phyloP scores from a whole-genome alignment of 2,329 filamentous ascomycete species.

The Helminthosporium solani region DNA sequence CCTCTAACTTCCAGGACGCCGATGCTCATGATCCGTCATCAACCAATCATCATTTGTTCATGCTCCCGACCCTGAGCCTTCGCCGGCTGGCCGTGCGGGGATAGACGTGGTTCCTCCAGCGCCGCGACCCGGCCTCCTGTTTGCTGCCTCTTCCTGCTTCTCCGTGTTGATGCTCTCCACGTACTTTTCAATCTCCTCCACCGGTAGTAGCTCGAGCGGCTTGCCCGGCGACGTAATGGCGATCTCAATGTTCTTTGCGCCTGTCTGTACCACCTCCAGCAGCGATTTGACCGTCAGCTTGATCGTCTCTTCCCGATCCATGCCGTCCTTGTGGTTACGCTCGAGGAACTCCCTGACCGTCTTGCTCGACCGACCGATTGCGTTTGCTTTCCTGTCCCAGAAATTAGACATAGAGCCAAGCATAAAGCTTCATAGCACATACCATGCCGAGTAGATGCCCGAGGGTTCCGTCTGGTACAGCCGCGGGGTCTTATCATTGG shows the following conservation, averaged over 20 bases:
- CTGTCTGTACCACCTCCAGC: slow-evolving; percentile 95
- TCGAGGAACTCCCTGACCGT: slow-evolving; percentile 98
- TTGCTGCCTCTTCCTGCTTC: slow-evolving; percentile 97
- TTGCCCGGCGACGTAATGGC: slow-evolving; percentile 96
- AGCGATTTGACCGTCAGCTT: slow-evolving; percentile 97
- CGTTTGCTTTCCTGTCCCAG: slow-evolving; percentile 89
- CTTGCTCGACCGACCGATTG: slow-evolving; percentile 97
- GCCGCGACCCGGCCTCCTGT: slow-evolving; percentile 72
- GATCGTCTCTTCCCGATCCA: slow-evolving; percentile 95
- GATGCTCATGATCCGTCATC: slow-evolving; percentile 25
- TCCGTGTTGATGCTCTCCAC: slow-evolving; percentile 99
- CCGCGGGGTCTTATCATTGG: slow-evolving; percentile 81
- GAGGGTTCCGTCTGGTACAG: slow-evolving; percentile 99
- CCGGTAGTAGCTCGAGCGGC: slow-evolving; percentile 85
- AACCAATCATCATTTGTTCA: slow-evolving; percentile 12
- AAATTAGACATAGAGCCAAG: slow-evolving; percentile 20
- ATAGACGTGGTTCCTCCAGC: slow-evolving; percentile 68
- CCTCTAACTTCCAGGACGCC: slow-evolving; percentile 32
- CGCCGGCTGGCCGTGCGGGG: slow-evolving; percentile 62
- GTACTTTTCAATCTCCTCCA: slow-evolving; percentile 94
- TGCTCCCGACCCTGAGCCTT: slow-evolving; percentile 35
- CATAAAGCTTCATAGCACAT: slow-evolving; percentile 39
- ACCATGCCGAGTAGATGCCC: slow-evolving; percentile 99
- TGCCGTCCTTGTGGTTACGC: slow-evolving; percentile 96
- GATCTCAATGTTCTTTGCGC: slow-evolving; percentile 99